Evolutionary conservation across 78 protist genomes (phyloP).

Genomic region (Salpingoeca rosetta): DNA sequence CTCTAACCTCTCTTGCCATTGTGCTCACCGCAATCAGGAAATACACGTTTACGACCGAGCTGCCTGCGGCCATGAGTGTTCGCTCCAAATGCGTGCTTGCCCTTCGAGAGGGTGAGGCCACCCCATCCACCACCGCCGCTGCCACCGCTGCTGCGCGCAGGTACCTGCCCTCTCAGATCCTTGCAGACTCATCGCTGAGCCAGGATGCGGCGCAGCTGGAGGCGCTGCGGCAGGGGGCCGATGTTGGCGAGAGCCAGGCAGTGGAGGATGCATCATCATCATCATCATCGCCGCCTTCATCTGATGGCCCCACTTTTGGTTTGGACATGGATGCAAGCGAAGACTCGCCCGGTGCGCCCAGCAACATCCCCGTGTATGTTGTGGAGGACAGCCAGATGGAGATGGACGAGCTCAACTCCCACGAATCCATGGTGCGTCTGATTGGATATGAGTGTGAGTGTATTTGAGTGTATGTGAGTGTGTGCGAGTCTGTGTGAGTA

Average conservation of each 20-base stretch:
- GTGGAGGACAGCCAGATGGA: slow-evolving; percentile 1
- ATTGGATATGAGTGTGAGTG: too few relatives aligned
- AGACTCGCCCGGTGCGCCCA: not conserved
- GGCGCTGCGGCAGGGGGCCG: not conserved
- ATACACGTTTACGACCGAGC: too few relatives aligned
- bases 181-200: slow-evolving; percentile 7
- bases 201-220: not conserved
- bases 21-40: too few relatives aligned
- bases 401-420: slow-evolving; percentile 19
- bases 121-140: too few relatives aligned
- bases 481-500: too few relatives aligned
- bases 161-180: slow-evolving; percentile 16
- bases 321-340: not conserved
- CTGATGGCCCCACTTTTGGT: not conserved
- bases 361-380: not conserved
- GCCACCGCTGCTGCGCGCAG: not conserved
- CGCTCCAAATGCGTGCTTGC: too few relatives aligned
- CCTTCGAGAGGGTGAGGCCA: too few relatives aligned
- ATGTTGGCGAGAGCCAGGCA: not conserved
- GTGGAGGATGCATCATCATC: not conserved
- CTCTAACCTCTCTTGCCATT: too few relatives aligned
- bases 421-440: slow-evolving; percentile 29
- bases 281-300: not conserved
- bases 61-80: too few relatives aligned
- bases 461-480: too few relatives aligned